phyloP scores from a whole-genome alignment of 495 filamentous ascomycete species.

The Jackrogersella multiformis region DNA sequence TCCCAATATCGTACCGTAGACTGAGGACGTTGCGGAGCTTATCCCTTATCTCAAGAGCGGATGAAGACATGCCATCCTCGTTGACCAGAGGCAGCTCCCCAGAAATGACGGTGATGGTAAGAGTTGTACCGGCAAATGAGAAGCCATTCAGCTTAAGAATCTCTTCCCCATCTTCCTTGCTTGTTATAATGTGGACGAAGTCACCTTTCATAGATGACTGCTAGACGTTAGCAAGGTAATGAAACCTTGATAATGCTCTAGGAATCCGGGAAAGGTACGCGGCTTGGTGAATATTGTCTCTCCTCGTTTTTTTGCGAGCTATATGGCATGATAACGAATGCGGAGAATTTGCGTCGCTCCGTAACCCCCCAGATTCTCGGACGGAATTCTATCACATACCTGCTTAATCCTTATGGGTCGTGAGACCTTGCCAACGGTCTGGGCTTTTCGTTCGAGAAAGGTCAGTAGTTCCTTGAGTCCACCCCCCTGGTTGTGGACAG shows the following conservation, averaged over 20 bases:
- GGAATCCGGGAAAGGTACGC: constrained; percentile 48
- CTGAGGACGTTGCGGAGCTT: constrained; percentile 66
- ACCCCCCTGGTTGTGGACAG: constrained; percentile 71
- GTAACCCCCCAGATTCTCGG: constrained; percentile 53
- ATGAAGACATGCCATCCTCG: constrained; percentile 48
- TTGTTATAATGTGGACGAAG: constrained; percentile 71
- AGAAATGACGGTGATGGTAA: constrained; percentile 60
- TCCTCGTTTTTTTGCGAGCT: constrained; percentile 58
- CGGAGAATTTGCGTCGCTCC: constrained; percentile 49
- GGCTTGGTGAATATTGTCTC: constrained; percentile 51
- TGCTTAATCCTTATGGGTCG: constrained; percentile 75
- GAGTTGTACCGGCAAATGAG: constrained; percentile 68
- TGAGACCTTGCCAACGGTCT: constrained; percentile 62
- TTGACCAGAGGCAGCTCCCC: constrained; percentile 42
- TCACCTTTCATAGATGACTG: constrained; percentile 79
- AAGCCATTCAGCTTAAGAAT: constrained; percentile 71
- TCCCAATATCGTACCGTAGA: constrained; percentile 71
- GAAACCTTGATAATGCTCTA: constrained; percentile 59
- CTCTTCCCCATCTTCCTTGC: constrained; percentile 66
- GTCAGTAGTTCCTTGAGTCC: constrained; percentile 73
- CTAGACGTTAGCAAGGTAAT: constrained; percentile 74
- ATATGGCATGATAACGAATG: constrained; percentile 62
- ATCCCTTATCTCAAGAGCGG: constrained; percentile 55
- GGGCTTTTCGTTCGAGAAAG: constrained; percentile 85
- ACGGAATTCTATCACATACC: constrained; percentile 71